Percentiles rank a stretch among this genome's conserved stretches.
Conservation (phyloP, 176 grass and related monocot species). For the Aegilops bicornis region DNA sequence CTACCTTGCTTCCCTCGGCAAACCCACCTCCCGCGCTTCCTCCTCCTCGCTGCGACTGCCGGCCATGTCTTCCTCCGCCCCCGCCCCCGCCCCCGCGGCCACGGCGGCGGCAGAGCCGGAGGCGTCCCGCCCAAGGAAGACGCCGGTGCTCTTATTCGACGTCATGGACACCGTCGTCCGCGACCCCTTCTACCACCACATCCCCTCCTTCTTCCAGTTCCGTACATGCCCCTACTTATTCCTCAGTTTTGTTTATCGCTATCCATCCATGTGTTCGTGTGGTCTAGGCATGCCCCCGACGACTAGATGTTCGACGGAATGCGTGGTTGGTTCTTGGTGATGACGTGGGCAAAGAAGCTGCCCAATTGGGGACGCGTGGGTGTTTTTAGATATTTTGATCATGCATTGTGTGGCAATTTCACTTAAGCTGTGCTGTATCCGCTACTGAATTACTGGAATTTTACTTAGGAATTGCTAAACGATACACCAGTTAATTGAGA, state of each 20-base stretch:
- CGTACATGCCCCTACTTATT: neutral
- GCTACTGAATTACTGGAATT: neutral
- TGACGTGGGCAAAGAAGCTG: no score
- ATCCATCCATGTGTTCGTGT: neutral
- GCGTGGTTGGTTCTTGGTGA: neutral
- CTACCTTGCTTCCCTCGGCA: slow-evolving; percentile 34
- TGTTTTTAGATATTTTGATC: neutral
- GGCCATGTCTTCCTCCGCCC: neutral
- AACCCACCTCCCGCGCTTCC: neutral
- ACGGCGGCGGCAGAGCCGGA: neutral
- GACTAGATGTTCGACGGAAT: slow-evolving; percentile 30
- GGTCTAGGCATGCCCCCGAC: neutral
- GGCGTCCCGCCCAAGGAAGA: neutral
- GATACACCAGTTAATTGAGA: neutral
- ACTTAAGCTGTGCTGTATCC: neutral
- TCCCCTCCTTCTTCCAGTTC: slow-evolving; percentile 86
- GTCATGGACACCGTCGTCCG: slow-evolving; percentile 94
- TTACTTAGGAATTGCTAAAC: neutral
- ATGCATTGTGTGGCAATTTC: neutral
- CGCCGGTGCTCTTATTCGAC: slow-evolving; percentile 84
- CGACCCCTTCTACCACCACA: slow-evolving; percentile 91
- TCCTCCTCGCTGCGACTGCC: neutral
- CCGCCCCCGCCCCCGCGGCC: neutral
- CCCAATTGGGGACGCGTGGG: neutral
- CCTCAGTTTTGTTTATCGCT: neutral